Evolutionary conservation across 2,329 filamentous ascomycete species (phyloP).

Genomic region (Elsinoe ampelina): DNA sequence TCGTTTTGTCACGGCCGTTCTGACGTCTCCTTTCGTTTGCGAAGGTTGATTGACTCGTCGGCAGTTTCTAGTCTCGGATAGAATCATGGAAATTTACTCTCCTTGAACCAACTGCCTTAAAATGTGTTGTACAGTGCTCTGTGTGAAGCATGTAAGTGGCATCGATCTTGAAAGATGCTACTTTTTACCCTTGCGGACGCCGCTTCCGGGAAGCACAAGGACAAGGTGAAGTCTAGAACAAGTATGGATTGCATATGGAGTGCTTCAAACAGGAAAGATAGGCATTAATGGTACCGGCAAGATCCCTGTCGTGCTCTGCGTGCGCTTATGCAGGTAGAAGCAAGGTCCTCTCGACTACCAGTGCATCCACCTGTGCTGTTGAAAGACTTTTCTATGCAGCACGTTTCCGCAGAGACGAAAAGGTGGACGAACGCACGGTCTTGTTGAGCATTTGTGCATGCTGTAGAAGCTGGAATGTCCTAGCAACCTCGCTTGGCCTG

Average conservation of each 20-base stretch:
- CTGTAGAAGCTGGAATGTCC: not conserved
- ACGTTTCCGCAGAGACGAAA: not conserved
- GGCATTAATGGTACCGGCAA: not conserved
- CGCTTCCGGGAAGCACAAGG: too few species aligned
- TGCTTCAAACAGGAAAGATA: not conserved
- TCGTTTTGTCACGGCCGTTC: slow-evolving; percentile 32
- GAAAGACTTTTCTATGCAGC: not conserved
- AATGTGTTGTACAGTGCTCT: not conserved
- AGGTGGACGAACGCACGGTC: not conserved
- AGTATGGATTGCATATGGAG: too few species aligned
- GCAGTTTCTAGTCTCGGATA: slow-evolving; percentile 22
- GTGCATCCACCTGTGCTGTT: not conserved
- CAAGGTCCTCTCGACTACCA: not conserved
- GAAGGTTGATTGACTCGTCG: slow-evolving; percentile 42
- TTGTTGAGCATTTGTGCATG: not conserved
- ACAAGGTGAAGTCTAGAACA: not conserved
- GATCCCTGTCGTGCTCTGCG: not conserved
- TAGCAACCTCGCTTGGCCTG: not conserved
- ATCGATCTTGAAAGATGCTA: too few species aligned
- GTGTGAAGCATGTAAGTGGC: too few species aligned
- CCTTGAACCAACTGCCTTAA: not conserved
- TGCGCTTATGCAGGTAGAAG: not conserved
- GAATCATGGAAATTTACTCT: not conserved
- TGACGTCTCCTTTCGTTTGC: slow-evolving; percentile 39
- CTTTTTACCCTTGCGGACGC: too few species aligned